These are phyloP conservation scores for Saccharomycopsis schoenii DNA, from an alignment of 805 yeast species.

Conservation along the genomic window DNA sequence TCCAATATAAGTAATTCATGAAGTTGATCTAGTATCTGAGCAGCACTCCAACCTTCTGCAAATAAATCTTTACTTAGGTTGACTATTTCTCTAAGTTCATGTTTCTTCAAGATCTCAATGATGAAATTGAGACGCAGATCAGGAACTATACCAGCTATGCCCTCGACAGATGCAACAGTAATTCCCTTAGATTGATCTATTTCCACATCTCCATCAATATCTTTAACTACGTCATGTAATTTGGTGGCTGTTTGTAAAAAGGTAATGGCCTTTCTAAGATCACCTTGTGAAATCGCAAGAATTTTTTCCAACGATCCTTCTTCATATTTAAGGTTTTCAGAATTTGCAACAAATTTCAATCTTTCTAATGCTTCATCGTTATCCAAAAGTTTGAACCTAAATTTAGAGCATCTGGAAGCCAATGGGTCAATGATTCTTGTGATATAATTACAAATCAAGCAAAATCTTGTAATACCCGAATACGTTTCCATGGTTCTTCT, in stretches of 20 bases:
- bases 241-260: conserved; percentile 76
- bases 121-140: conserved; percentile 34
- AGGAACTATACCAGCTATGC: conserved; percentile 71
- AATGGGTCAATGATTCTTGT: conserved; percentile 94
- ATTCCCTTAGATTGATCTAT: conserved; percentile 25
- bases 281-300: conserved; percentile 73
- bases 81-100: conserved; percentile 28
- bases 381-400: conserved; percentile 76
- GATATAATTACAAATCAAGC: conserved; percentile 90
- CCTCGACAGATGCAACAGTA: conserved; percentile 30
- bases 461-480: conserved; percentile 84
- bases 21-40: conserved; percentile 59
- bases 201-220: conserved; percentile 26
- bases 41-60: conserved; percentile 70
- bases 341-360: conserved; percentile 47
- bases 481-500: conserved; percentile 91
- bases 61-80: conserved; percentile 40
- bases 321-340: conserved; percentile 35
- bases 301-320: conserved; percentile 52
- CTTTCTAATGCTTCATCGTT: conserved; percentile 60
- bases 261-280: conserved; percentile 87
- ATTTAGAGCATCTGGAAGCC: conserved; percentile 93
- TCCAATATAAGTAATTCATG: conserved; percentile 57
- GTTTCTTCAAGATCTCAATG: conserved; percentile 28
- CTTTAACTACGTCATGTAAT: conserved; percentile 26